phyloP scores from a whole-genome alignment of 75 land plant genomes.

The Cupressus sempervirens region DNA sequence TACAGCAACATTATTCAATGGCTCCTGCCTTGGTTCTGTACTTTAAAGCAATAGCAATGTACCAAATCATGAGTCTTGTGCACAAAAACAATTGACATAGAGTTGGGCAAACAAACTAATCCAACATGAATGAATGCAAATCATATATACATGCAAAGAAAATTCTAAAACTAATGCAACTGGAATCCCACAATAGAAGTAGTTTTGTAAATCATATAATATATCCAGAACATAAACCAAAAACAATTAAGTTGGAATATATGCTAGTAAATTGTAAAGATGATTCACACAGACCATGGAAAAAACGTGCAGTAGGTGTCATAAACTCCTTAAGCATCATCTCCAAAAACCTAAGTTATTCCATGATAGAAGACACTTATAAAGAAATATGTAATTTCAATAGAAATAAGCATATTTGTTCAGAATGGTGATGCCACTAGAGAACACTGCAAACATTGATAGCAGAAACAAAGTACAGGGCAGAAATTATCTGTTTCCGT shows the following conservation, averaged over 20 bases:
- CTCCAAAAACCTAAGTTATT: neutral
- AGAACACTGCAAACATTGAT: neutral
- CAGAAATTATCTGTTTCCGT: neutral
- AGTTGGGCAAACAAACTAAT: neutral
- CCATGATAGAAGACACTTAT: neutral
- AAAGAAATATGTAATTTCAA: neutral
- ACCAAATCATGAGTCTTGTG: constrained; percentile 1
- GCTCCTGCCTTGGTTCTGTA: constrained; percentile 10
- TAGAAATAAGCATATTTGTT: neutral
- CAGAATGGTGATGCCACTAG: neutral
- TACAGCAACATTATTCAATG: constrained; percentile 2
- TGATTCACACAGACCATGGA: neutral
- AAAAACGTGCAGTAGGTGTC: neutral
- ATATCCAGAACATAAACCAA: neutral
- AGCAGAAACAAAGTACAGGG: neutral
- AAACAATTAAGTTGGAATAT: neutral
- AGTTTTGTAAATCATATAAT: neutral
- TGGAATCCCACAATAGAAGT: neutral
- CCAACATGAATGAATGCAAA: neutral
- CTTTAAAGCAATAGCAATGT: constrained; percentile 5
- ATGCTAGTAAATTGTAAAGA: neutral
- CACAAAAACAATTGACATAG: neutral
- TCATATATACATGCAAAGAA: neutral
- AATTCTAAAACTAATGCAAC: neutral
- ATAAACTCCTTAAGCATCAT: neutral